Conservation (phyloP, 495 filamentous ascomycete species). For the Pyrenopolyporus hunteri region DNA sequence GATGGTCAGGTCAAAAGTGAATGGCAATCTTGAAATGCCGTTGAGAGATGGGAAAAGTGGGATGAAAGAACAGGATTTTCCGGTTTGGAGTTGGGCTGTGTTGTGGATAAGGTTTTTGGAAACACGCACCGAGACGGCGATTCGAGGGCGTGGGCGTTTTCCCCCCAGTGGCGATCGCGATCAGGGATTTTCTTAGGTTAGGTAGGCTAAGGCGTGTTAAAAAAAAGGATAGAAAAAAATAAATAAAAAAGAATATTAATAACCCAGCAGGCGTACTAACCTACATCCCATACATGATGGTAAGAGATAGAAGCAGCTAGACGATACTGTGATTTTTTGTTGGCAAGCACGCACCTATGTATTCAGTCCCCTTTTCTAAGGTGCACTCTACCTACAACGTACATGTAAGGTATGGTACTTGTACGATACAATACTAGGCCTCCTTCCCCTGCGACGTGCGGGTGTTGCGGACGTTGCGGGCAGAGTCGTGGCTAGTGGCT, state of each 20-base stretch:
- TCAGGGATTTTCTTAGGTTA: conserved; percentile 26
- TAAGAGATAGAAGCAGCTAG: too few species aligned
- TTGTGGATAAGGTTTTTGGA: conserved; percentile 39
- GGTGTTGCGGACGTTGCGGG: conserved; percentile 18
- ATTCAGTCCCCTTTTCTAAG: too few species aligned
- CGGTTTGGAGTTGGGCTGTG: conserved; percentile 31
- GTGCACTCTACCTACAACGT: neutral
- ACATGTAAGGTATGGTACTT: neutral
- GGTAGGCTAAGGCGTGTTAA: neutral
- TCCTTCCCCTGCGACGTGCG: neutral
- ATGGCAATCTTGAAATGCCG: conserved; percentile 37
- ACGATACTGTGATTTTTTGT: too few species aligned
- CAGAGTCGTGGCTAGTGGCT: conserved; percentile 17
- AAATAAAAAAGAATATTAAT: too few species aligned
- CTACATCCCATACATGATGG: too few species aligned
- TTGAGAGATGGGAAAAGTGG: conserved; percentile 32
- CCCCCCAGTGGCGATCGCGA: conserved; percentile 38
- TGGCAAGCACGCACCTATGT: too few species aligned
- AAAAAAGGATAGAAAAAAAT: too few species aligned
- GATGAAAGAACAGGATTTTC: conserved; percentile 40
- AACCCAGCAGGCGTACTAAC: too few species aligned
- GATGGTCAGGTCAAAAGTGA: conserved; percentile 5
- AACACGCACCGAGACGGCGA: conserved; percentile 29
- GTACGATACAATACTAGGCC: too few species aligned
- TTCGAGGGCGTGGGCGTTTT: conserved; percentile 18